Evolutionary conservation across 2,329 filamentous ascomycete genomes (phyloP).

Genomic region (Exophiala bonariae): DNA sequence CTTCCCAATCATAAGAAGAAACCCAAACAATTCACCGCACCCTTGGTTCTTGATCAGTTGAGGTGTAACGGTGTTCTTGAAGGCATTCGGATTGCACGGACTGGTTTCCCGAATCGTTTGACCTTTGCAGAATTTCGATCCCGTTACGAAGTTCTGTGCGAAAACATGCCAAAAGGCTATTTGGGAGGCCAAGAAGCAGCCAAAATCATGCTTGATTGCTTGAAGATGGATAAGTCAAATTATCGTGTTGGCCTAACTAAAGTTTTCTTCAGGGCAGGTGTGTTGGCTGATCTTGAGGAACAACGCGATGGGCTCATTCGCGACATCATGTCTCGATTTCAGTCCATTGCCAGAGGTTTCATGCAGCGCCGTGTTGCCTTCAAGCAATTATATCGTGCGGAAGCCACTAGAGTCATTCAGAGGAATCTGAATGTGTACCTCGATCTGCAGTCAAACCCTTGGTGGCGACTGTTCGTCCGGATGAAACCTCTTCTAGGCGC

Average conservation of each 20-base stretch:
- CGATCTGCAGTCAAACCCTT: constrained; percentile 85
- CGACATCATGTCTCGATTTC: constrained; percentile 90
- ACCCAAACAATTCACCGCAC: constrained; percentile 86
- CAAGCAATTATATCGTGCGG: constrained; percentile 90
- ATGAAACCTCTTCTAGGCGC: constrained; percentile 95
- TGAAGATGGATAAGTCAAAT: constrained; percentile 78
- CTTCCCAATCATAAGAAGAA: constrained; percentile 97
- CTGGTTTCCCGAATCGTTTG: constrained; percentile 92
- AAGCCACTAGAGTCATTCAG: constrained; percentile 93
- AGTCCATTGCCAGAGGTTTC: constrained; percentile 87
- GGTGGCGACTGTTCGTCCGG: constrained; percentile 93
- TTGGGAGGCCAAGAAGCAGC: constrained; percentile 86
- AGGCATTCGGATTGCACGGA: constrained; percentile 93
- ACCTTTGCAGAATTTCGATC: constrained; percentile 92
- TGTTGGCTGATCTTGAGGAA: constrained; percentile 94
- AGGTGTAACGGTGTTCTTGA: constrained; percentile 99
- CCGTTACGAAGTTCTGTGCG: constrained; percentile 91
- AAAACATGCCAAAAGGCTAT: constrained; percentile 83
- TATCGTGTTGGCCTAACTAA: constrained; percentile 96
- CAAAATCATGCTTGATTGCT: constrained; percentile 82
- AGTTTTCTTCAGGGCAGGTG: constrained; percentile 95
- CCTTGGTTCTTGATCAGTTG: constrained; percentile 95
- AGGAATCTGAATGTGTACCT: constrained; percentile 91
- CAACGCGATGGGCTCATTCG: constrained; percentile 89
- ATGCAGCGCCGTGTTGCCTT: constrained; percentile 82